Evolutionary conservation across 1,284 basidiomycete species (phyloP).

Genomic region (Sanghuangporus baumii): DNA sequence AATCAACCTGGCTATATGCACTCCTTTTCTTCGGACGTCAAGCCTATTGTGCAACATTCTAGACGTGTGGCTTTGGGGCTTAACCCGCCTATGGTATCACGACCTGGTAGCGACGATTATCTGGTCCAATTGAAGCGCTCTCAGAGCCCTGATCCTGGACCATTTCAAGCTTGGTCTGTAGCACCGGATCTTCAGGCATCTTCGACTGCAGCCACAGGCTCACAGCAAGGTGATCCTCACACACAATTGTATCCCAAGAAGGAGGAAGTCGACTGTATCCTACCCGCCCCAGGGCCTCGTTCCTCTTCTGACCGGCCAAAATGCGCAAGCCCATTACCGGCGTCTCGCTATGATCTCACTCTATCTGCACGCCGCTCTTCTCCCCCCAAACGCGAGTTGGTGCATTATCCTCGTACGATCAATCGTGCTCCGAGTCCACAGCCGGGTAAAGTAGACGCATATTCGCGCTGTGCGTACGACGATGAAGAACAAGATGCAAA

Average conservation of each 20-base stretch:
- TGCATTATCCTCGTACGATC: neutral
- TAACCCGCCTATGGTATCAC: neutral
- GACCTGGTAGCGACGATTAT: neutral
- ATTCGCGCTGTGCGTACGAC: conserved; percentile 26
- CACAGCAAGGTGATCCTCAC: neutral
- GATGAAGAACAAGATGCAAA: conserved; percentile 37
- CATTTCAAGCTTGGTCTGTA: neutral
- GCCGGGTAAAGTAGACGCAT: conserved; percentile 38
- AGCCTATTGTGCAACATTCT: neutral
- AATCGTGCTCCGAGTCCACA: conserved; percentile 29
- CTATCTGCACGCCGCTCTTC: neutral
- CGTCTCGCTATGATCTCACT: neutral
- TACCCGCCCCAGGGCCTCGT: neutral
- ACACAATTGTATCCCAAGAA: neutral
- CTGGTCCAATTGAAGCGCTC: neutral
- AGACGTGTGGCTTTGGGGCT: neutral
- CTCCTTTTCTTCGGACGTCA: neutral
- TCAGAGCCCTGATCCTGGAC: neutral
- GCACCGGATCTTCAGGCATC: neutral
- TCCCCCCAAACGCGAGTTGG: neutral
- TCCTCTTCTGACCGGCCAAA: neutral
- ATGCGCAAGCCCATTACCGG: no score
- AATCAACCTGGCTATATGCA: neutral
- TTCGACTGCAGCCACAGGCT: neutral
- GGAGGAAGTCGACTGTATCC: neutral